Evolutionary conservation across 495 filamentous ascomycete genomes (phyloP).

Genomic region (Lindgomyces ingoldianus): DNA sequence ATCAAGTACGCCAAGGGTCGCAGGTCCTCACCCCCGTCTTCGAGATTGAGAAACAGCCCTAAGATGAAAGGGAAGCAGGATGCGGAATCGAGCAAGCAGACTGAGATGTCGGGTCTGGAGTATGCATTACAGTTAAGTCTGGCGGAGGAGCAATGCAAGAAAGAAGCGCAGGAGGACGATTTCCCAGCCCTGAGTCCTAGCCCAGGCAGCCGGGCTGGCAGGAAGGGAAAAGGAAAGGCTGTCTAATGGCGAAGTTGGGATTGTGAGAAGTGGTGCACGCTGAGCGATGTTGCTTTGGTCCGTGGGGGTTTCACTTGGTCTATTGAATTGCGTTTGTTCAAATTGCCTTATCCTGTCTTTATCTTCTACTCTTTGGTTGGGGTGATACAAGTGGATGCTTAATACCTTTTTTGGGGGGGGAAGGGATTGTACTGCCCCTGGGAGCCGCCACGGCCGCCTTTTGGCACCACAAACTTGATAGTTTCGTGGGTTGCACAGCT

Average conservation of each 20-base stretch:
- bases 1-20: conserved; percentile 44
- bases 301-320: neutral
- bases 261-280: neutral
- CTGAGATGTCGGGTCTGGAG: conserved; percentile 75
- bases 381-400: neutral
- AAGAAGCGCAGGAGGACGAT: conserved; percentile 46
- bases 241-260: neutral
- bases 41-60: conserved; percentile 25
- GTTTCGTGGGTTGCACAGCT: too few relatives aligned
- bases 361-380: neutral
- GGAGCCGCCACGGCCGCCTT: too few relatives aligned
- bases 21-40: conserved; percentile 27
- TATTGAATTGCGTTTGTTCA: neutral
- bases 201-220: conserved; percentile 50
- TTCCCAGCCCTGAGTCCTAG: conserved; percentile 57
- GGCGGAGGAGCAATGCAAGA: conserved; percentile 69
- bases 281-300: neutral
- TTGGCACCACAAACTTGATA: too few relatives aligned
- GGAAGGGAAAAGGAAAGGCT: conserved; percentile 48
- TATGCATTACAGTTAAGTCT: conserved; percentile 83
- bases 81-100: conserved; percentile 36
- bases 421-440: too few relatives aligned
- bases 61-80: neutral
- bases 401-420: conserved; percentile 9
- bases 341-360: neutral